Evolutionary conservation across 345 rosid genomes (phyloP).

Genomic region (Streptanthus diversifolius): DNA sequence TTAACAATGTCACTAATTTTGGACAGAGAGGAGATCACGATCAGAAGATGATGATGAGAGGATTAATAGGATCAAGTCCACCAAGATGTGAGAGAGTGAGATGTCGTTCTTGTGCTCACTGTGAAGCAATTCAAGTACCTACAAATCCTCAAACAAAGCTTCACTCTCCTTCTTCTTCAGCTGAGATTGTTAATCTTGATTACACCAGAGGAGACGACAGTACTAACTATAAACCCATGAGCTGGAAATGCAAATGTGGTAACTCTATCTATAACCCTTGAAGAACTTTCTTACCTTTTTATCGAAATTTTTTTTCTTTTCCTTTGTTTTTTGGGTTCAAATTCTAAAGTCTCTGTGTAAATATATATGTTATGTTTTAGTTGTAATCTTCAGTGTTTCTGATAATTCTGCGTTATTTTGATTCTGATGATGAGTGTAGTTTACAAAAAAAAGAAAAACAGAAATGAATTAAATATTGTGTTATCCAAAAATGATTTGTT

Average conservation of each 20-base stretch:
- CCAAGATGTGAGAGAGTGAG: constrained; percentile 75
- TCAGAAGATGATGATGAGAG: constrained; percentile 44
- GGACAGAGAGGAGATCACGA: constrained; percentile 15
- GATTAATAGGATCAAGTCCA: constrained; percentile 80
- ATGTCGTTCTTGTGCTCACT: constrained; percentile 71
- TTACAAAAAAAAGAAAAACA: constrained; percentile 6
- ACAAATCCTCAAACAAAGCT: constrained; percentile 52
- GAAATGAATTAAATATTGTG: constrained; percentile 10
- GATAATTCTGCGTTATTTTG: background rate
- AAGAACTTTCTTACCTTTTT: constrained; percentile 5
- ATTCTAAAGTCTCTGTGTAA: constrained; percentile 16
- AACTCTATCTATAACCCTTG: constrained; percentile 80
- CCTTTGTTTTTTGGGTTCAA: background rate
- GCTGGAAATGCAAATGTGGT: constrained; percentile 98
- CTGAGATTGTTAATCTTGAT: constrained; percentile 28
- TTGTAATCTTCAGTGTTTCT: constrained; percentile 13
- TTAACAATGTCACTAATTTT: background rate
- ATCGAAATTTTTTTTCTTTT: background rate
- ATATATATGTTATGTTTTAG: constrained; percentile 25
- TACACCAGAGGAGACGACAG: constrained; percentile 57
- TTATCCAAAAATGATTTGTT: background rate
- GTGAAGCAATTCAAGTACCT: constrained; percentile 92
- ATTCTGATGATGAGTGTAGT: background rate
- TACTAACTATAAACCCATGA: constrained; percentile 87
- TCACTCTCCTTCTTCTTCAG: constrained; percentile 20